These are phyloP conservation scores for Myrmaecium sp. DNA, from an alignment of 2,329 filamentous ascomycete genomes.

Conservation along the genomic window DNA sequence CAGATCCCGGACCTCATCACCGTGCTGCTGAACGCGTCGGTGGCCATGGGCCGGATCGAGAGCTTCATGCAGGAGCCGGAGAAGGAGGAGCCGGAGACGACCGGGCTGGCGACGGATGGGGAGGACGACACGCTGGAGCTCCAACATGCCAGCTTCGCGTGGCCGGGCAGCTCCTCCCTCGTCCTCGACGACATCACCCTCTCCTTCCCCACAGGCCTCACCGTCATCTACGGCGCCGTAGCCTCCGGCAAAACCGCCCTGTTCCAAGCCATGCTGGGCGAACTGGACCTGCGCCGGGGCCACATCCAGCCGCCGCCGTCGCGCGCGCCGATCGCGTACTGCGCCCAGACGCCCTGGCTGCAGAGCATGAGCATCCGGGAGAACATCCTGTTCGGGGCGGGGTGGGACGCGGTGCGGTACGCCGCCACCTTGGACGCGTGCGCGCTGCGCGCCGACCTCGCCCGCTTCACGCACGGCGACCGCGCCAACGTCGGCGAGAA, in stretches of 20 bases:
- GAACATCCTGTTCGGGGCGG: conserved; percentile 47
- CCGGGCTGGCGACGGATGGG: conserved; percentile 17
- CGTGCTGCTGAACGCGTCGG: conserved; percentile 61
- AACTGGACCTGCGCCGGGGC: conserved; percentile 37
- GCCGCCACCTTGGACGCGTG: conserved; percentile 51
- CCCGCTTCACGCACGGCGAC: conserved; percentile 46
- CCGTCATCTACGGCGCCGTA: conserved; percentile 46
- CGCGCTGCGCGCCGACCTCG: conserved; percentile 43
- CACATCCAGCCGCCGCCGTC: conserved; percentile 34
- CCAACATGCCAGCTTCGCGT: conserved; percentile 54
- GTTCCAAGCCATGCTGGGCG: conserved; percentile 41
- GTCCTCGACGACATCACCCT: conserved; percentile 39
- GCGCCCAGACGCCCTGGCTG: conserved; percentile 49
- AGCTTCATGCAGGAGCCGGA: conserved; percentile 76
- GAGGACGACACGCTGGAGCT: conserved; percentile 32
- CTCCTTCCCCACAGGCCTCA: conserved; percentile 38
- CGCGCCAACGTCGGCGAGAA: conserved; percentile 44
- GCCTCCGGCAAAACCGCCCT: conserved; percentile 47
- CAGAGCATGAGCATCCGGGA: conserved; percentile 54
- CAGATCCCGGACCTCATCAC: conserved; percentile 63
- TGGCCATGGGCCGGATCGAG: conserved; percentile 68
- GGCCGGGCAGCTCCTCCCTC: conserved; percentile 49
- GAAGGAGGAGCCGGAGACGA: conserved; percentile 37
- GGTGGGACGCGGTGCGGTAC: conserved; percentile 53
- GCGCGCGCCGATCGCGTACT: conserved; percentile 46